Percentiles rank a stretch among this genome's conserved stretches.
Evolutionary conservation across 306 rosid genomes (phyloP).

Genomic region (Prosopis cineraria): DNA sequence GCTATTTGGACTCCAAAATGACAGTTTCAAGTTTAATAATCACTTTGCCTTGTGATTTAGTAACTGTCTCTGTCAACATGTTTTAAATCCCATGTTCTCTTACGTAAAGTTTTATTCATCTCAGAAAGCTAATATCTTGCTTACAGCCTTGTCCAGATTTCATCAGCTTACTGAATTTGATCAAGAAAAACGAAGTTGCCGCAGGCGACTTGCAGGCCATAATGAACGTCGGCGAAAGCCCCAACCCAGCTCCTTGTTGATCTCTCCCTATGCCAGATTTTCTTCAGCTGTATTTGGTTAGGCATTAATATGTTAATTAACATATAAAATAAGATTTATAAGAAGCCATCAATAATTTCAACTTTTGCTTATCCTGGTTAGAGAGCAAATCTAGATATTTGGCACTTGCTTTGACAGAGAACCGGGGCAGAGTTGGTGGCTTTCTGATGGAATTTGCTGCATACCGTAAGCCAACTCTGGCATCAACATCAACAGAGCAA

Average conservation of each 20-base stretch:
- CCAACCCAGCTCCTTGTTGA: conserved; percentile 66
- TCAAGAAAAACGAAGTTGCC: conserved; percentile 92
- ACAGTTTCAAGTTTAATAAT: not conserved
- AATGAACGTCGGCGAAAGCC: conserved; percentile 96
- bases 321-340: not conserved
- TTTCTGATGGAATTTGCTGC: conserved; percentile 83
- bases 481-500: conserved; percentile 51
- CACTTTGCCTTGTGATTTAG: not conserved
- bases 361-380: conserved; percentile 8
- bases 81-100: not conserved
- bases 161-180: conserved; percentile 94
- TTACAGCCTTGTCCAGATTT: conserved; percentile 62
- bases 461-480: conserved; percentile 49
- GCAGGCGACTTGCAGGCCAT: conserved; percentile 92
- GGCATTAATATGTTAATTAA: conserved; percentile 27
- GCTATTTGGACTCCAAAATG: not conserved
- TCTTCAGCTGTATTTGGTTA: conserved; percentile 66
- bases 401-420: conserved; percentile 48
- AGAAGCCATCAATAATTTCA: not conserved
- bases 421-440: conserved; percentile 57
- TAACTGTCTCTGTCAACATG: conserved; percentile 7
- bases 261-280: conserved; percentile 57
- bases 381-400: conserved; percentile 4
- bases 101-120: conserved; percentile 1
- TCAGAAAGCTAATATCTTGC: conserved; percentile 36